These are phyloP conservation scores for Pilasporangium apinafurcum DNA, from an alignment of 352 stramenopile genomes.

Conservation along the genomic window DNA sequence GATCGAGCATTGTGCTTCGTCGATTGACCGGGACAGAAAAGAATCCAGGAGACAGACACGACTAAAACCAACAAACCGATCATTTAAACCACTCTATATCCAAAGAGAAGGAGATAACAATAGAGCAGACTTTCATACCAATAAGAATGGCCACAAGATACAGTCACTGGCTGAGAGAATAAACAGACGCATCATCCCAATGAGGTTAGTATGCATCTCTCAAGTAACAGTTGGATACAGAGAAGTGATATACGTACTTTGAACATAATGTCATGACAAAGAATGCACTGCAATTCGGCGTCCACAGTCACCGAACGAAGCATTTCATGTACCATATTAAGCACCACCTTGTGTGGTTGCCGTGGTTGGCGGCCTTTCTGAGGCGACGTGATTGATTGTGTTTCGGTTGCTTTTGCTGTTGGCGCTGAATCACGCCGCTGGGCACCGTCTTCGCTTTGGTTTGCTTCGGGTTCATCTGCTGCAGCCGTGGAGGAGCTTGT, in stretches of 20 bases:
- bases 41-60: conserved; percentile 48
- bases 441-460: conserved; percentile 3
- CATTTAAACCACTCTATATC: neutral
- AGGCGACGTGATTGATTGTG: too few species aligned
- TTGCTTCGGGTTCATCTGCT: neutral
- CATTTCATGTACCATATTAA: too few species aligned
- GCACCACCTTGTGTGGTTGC: too few species aligned
- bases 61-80: conserved; percentile 4
- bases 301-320: too few species aligned
- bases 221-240: neutral
- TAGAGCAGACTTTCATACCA: too few species aligned
- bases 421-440: too few species aligned
- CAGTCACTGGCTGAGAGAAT: conserved; percentile 26
- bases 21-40: conserved; percentile 29
- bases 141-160: conserved; percentile 43
- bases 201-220: neutral
- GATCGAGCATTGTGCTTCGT: conserved; percentile 41
- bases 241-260: conserved; percentile 15
- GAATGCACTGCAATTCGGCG: conserved; percentile 40
- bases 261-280: conserved; percentile 50
- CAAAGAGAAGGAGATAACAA: neutral
- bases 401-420: too few species aligned
- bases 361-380: too few species aligned
- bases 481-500: neutral
- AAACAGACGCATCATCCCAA: neutral